A percentile compares a stretch with the other conserved stretches of the same genome.
Evolutionary conservation across 805 yeast genomes (phyloP).

Genomic region (Wickerhamomyces xylosicus): DNA sequence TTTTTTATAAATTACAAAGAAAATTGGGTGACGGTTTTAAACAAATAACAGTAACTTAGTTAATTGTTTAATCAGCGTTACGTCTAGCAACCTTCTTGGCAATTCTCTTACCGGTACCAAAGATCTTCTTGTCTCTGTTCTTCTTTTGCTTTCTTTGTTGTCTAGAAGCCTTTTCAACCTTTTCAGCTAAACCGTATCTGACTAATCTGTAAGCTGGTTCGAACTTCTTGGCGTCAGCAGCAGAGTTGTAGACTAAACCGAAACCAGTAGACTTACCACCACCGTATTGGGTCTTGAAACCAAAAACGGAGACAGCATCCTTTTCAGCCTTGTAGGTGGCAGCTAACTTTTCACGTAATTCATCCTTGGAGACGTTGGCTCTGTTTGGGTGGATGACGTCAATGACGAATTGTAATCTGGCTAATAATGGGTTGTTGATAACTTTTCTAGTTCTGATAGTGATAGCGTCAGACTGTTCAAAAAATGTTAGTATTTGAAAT

Average conservation of each 20-base stretch:
- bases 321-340: slow-evolving; percentile 83
- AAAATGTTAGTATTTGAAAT: slow-evolving; percentile 8
- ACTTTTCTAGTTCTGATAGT: slow-evolving; percentile 98
- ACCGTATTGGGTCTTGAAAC: slow-evolving; percentile 99
- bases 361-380: slow-evolving; percentile 98
- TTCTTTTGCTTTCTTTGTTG: slow-evolving; percentile 99
- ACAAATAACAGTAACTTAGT: background rate
- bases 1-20: background rate
- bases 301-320: slow-evolving; percentile 94
- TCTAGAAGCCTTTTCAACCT: slow-evolving; percentile 97
- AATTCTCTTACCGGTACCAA: slow-evolving; percentile 94
- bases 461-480: slow-evolving; percentile 86
- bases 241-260: slow-evolving; percentile 97
- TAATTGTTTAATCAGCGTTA: slow-evolving; percentile 57
- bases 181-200: slow-evolving; percentile 95
- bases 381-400: slow-evolving; percentile 99
- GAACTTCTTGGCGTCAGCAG: slow-evolving; percentile 94
- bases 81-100: slow-evolving; percentile 89
- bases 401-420: slow-evolving; percentile 99
- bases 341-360: slow-evolving; percentile 91
- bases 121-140: slow-evolving; percentile 98
- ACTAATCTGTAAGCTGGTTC: slow-evolving; percentile 99
- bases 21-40: background rate
- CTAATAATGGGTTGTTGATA: slow-evolving; percentile 97
- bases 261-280: slow-evolving; percentile 99